These are phyloP conservation scores for Neurospora sp. DNA, from an alignment of 2,329 filamentous ascomycete genomes.

Conservation along the genomic window DNA sequence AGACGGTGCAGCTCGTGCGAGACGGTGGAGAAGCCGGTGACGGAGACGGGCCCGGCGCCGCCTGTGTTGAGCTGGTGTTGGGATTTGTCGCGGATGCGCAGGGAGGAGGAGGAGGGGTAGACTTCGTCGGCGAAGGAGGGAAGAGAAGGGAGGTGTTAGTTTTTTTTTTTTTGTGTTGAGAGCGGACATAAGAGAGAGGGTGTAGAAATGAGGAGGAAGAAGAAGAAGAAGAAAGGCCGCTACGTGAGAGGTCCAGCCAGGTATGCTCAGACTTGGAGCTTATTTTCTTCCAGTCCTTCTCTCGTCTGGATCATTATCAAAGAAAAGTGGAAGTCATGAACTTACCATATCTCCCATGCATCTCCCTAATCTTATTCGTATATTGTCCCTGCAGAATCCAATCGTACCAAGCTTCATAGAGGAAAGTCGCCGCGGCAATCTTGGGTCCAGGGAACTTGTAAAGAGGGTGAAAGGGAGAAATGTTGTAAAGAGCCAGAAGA, in stretches of 20 bases:
- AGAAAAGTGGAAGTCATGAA: too few species aligned
- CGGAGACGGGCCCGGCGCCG: conserved; percentile 16
- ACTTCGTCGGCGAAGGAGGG: conserved; percentile 27
- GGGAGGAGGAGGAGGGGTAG: conserved; percentile 22
- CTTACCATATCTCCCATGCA: conserved; percentile 29
- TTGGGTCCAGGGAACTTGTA: conserved; percentile 28
- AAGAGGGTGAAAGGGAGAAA: conserved; percentile 31
- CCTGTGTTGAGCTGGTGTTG: conserved; percentile 14
- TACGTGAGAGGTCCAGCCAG: too few species aligned
- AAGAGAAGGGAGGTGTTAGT: too few species aligned
- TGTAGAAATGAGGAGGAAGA: too few species aligned
- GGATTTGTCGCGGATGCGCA: conserved; percentile 19
- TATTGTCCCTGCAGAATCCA: conserved; percentile 26
- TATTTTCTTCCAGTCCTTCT: too few species aligned
- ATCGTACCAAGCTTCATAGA: conserved; percentile 30
- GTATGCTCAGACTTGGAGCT: too few species aligned
- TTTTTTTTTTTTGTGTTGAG: too few species aligned
- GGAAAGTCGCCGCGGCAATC: conserved; percentile 26
- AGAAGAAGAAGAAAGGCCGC: too few species aligned
- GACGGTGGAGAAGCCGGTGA: conserved; percentile 15
- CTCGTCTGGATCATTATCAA: too few species aligned
- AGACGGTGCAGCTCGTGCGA: conserved; percentile 25
- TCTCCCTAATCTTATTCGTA: conserved; percentile 23
- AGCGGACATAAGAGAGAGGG: too few species aligned
- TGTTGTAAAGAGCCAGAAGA: conserved; percentile 24